These are phyloP conservation scores for Phaeomoniella chlamydospora DNA, from an alignment of 2,329 filamentous ascomycete genomes.

Conservation along the genomic window DNA sequence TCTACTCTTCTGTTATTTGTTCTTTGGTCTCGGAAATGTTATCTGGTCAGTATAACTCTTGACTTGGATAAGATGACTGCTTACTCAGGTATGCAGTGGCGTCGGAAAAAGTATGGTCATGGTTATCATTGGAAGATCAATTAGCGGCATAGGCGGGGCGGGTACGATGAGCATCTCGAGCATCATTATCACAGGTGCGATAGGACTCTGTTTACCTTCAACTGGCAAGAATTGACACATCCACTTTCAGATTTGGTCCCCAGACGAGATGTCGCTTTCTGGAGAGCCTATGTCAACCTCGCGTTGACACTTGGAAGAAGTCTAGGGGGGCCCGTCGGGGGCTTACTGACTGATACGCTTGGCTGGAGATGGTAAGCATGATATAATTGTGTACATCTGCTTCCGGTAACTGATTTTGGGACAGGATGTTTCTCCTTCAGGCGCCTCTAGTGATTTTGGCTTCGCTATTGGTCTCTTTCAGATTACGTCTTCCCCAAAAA, in stretches of 20 bases:
- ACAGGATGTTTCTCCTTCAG: conserved; percentile 43
- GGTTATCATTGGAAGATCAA: conserved; percentile 24
- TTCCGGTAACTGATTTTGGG: background rate
- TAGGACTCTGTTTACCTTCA: too few relatives aligned
- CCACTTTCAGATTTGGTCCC: conserved; percentile 30
- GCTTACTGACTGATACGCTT: conserved; percentile 44
- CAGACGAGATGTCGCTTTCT: conserved; percentile 30
- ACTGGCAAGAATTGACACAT: too few relatives aligned
- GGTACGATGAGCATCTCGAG: conserved; percentile 29
- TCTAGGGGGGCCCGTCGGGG: conserved; percentile 42
- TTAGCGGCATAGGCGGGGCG: conserved; percentile 29
- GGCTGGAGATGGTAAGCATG: conserved; percentile 48
- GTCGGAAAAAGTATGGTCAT: conserved; percentile 19
- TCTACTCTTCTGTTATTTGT: conserved; percentile 22
- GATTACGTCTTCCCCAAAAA: conserved; percentile 19
- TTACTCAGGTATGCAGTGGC: conserved; percentile 15
- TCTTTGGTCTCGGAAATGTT: conserved; percentile 25
- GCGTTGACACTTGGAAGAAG: conserved; percentile 33
- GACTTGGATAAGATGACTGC: conserved; percentile 4
- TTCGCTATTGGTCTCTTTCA: conserved; percentile 27
- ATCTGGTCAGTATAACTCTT: conserved; percentile 15
- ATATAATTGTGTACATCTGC: too few relatives aligned
- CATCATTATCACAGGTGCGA: conserved; percentile 27
- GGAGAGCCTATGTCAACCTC: conserved; percentile 37
- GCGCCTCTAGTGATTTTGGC: conserved; percentile 39